These are phyloP conservation scores for Pythium sp. DNA, from an alignment of 352 stramenopile species.

Conservation along the genomic window DNA sequence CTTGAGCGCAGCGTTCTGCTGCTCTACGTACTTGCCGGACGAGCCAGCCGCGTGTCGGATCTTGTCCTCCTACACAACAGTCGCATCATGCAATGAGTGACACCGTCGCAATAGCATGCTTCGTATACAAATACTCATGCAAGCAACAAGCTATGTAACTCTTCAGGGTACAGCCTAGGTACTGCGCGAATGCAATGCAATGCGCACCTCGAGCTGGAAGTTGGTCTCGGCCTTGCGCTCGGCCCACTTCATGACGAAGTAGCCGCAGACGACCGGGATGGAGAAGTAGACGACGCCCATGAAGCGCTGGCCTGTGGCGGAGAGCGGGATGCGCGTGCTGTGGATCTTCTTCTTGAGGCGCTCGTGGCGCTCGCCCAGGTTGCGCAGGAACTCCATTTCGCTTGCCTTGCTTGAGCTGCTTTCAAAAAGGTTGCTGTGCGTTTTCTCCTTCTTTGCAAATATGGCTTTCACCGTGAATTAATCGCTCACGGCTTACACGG, in stretches of 20 bases:
- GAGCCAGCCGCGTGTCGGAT: slow-evolving; percentile 55
- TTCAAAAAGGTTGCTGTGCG: no score
- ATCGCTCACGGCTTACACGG: no score
- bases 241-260: slow-evolving; percentile 92
- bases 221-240: slow-evolving; percentile 69
- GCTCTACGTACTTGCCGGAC: slow-evolving; percentile 45
- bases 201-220: slow-evolving; percentile 61
- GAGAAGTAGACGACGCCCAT: slow-evolving; percentile 92
- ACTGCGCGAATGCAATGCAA: no score
- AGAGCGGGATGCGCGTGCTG: slow-evolving; percentile 87
- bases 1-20: slow-evolving; percentile 72
- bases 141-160: no score
- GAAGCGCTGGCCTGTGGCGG: slow-evolving; percentile 72
- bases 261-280: slow-evolving; percentile 83
- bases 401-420: no score
- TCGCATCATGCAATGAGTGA: no score
- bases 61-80: slow-evolving; percentile 43
- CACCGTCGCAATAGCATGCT: no score
- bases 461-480: no score
- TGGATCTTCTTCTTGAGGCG: slow-evolving; percentile 92
- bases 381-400: slow-evolving; percentile 75
- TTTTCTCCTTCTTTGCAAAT: no score
- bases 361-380: slow-evolving; percentile 77
- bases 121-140: no score
- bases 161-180: no score